Conservation (phyloP, 257 asterid species). For the Solanum appendiculatum region DNA sequence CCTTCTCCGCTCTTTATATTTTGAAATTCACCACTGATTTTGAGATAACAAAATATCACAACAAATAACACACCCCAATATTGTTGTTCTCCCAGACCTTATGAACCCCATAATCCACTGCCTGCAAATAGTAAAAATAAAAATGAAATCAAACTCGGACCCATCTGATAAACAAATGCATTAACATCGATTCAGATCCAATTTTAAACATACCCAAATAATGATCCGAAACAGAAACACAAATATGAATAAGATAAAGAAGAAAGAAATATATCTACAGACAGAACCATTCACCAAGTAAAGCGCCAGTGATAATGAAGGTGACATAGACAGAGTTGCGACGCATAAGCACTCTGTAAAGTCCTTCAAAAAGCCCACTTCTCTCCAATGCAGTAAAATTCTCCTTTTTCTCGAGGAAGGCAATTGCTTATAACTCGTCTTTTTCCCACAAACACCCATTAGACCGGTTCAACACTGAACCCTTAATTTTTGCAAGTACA, state of each 20-base stretch:
- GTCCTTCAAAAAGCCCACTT: constrained; percentile 7
- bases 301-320: constrained; percentile 17
- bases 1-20: no score
- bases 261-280: no score
- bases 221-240: background rate
- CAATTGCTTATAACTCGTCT: no score
- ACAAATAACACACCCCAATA: constrained; percentile 19
- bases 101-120: constrained; percentile 32
- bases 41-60: background rate
- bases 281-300: constrained; percentile 18
- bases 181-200: background rate
- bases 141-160: background rate
- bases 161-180: background rate
- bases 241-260: background rate
- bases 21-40: no score
- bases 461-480: background rate
- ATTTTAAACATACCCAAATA: background rate
- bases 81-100: constrained; percentile 27
- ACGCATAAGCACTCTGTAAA: constrained; percentile 12
- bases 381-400: no score
- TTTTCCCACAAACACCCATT: no score
- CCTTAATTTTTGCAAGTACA: background rate
- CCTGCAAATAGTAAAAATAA: constrained; percentile 8
- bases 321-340: constrained; percentile 16
- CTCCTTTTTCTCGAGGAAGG: no score